Evolutionary conservation across 371 early-diverging fungal genomes (phyloP), one percentile per base, ranked within the genome.

Genomic region (Dichotomocladium elegans): DNA sequence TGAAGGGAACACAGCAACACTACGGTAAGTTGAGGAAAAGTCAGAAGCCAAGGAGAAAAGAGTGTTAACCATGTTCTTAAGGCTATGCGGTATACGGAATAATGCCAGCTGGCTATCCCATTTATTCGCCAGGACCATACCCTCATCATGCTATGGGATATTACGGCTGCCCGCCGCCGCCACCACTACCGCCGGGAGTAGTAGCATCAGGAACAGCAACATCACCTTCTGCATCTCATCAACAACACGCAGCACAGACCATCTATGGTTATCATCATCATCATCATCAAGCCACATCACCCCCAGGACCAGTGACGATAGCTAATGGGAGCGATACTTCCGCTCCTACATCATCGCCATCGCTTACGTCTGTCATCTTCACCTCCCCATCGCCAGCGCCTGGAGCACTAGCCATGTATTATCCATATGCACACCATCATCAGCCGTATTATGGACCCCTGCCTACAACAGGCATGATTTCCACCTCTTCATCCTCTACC

Each of bases 21-120:
- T 26, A 46, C n/a, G 19, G 14, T 44, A 44, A 46, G 19, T 7
- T 29, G 26, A 17, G 9, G 31, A 21, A 27, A 27, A 9, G 17
- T n/a, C 47, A 47, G 29, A 47, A 19, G 42, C 24, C 29, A 17
- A 25, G 17, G 24, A 47, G 2, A 30, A 48, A 24, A 35, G 35
- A 21, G 25, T 1, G n/a, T 25, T n/a, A 21, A 30, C 31, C 35
- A 48, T 15, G 48, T 29, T 17, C 17, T 48, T 24, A 21, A 31
- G 48, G 48, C 31, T 48, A 48, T 31, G 17, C 48, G 25, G 35
- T 48, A 37, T 48, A 48, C 25, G 48, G 48, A 22, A 48, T 48
- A 21, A 37, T 37, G n/a, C 37, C 37, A 37, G 37, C 17, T 25
- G 48, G 33, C 14, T 48, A 48, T 21, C 33, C 48, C 24, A 48